Conservation (phyloP, 805 yeast species). For the Diddensiella caesifluorescens region DNA sequence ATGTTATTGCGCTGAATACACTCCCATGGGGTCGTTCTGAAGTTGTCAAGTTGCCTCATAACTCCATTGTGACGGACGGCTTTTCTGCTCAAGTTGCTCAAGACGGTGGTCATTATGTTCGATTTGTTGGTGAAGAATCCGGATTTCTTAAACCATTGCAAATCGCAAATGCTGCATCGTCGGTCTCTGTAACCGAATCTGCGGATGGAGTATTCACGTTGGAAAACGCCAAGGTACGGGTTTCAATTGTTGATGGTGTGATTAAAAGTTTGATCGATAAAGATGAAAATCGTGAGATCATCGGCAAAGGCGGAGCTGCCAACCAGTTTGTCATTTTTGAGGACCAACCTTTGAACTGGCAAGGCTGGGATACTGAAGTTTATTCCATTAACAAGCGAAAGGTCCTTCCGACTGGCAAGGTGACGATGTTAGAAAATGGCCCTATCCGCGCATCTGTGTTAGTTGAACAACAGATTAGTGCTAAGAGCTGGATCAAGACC, state of each 20-base stretch:
- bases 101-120: constrained; percentile 14
- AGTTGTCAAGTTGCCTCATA: constrained; percentile 37
- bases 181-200: constrained; percentile 40
- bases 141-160: constrained; percentile 8
- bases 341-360: constrained; percentile 87
- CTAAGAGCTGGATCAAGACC: constrained; percentile 55
- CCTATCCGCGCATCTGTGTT: constrained; percentile 59
- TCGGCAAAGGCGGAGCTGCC: constrained; percentile 70
- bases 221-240: constrained; percentile 56
- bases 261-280: constrained; percentile 61
- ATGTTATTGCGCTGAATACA: constrained; percentile 41
- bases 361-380: constrained; percentile 97
- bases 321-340: constrained; percentile 86
- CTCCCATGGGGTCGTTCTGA: constrained; percentile 59
- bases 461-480: constrained; percentile 56
- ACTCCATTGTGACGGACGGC: constrained; percentile 7
- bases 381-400: constrained; percentile 71
- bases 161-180: constrained; percentile 6
- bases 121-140: constrained; percentile 3
- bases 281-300: constrained; percentile 53
- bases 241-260: constrained; percentile 55
- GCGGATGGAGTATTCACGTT: constrained; percentile 44
- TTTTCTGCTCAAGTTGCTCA: constrained; percentile 3
- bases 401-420: constrained; percentile 41
- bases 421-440: constrained; percentile 42